Base-by-base conservation (phyloP, 164 flowering plant genomes). In the Liquidambar formosana region DNA sequence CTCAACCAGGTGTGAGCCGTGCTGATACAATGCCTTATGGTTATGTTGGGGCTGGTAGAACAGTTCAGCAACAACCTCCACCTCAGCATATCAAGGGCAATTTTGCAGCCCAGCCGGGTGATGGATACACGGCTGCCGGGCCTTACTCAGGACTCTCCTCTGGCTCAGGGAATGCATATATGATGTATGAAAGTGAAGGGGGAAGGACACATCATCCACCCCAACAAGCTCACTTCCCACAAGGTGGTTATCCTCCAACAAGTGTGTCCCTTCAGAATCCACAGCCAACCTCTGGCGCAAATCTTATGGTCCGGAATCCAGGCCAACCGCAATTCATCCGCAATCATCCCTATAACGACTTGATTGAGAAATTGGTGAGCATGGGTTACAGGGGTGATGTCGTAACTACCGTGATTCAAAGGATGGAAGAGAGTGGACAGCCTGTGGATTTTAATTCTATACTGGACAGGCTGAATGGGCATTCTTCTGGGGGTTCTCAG, bases 351-450 rank as follows among this genome's bases (percentile, higher is more conserved):
- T 90, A 92, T 63, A 68, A 70, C 38, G 98, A 94, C 60, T 59
- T 90, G 78, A 80, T 91, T 59, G 97, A 94, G 78, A 94, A 94
- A 76, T 67, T 90, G 69, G 91, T 78, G 44, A 84, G 82, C 88
- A 94, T 94, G 98, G 97, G 97, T 27, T 94, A 82, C 74, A 75
- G 88, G 73, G 87, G 92, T 56, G 97, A 92, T 33, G 92, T 84
- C 61, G 94, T 87, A 61, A 79, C 75, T 1, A 71, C 70, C 41
- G 87, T 84, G 61, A 84, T 94, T 63, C 96, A 82, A 66, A 84
- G 92, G 83, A 80, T 94, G 83, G 98, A 92, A 69, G 95, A 92
- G 72, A 84, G 80, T 61, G 97, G 97, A 15, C 91, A 86, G 76
- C 83, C 89, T 38, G 73, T 92, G 66, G 98, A 94, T 76, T 87